These are phyloP conservation scores for Trichoderma parareesei DNA, from an alignment of 495 filamentous ascomycete genomes.

Conservation along the genomic window DNA sequence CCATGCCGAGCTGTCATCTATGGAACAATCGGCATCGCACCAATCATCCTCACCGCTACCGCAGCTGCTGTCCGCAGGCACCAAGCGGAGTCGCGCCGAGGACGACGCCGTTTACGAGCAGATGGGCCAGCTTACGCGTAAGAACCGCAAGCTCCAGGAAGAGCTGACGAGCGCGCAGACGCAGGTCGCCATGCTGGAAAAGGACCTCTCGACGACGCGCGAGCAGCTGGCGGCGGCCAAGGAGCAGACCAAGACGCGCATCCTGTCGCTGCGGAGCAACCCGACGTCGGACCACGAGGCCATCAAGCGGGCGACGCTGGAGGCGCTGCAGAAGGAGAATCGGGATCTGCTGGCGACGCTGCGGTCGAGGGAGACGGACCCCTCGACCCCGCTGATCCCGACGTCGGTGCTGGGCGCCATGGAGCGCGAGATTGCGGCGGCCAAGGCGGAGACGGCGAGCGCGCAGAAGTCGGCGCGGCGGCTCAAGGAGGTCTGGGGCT, in stretches of 20 bases:
- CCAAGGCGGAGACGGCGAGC: constrained; percentile 64
- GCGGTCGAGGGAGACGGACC: constrained; percentile 25
- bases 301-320: constrained; percentile 71
- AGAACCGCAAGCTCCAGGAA: constrained; percentile 78
- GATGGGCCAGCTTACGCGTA: constrained; percentile 72
- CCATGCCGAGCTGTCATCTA: constrained; percentile 60
- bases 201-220: constrained; percentile 63
- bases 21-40: constrained; percentile 32
- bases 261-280: constrained; percentile 82
- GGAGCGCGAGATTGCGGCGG: constrained; percentile 62
- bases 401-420: constrained; percentile 65
- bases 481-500: constrained; percentile 80
- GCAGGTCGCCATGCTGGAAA: constrained; percentile 54
- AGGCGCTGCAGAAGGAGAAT: constrained; percentile 74
- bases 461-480: constrained; percentile 78
- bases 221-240: constrained; percentile 65
- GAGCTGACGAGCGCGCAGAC: constrained; percentile 61
- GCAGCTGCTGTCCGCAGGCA: constrained; percentile 27
- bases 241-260: constrained; percentile 66
- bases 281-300: constrained; percentile 77
- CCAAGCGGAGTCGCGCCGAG: constrained; percentile 46
- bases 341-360: constrained; percentile 49
- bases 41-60: constrained; percentile 13
- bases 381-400: constrained; percentile 43
- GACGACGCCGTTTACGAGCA: constrained; percentile 65